phyloP scores from a whole-genome alignment of 1,284 basidiomycete genomes.

The Fomitiporia mediterranea region DNA sequence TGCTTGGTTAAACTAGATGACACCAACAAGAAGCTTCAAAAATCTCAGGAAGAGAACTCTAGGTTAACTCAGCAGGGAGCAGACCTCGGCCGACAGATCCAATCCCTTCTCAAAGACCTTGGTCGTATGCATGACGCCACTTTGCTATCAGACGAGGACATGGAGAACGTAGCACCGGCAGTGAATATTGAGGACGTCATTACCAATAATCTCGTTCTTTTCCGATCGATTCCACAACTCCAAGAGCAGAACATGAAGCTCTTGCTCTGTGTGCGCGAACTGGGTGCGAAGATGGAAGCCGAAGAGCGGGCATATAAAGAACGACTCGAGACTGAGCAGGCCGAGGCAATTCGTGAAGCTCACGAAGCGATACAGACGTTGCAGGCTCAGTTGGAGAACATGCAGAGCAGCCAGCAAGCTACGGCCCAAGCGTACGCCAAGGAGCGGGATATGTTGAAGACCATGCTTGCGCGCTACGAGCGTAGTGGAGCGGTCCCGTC shows the following conservation, averaged over 20 bases:
- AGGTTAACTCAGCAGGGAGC: conserved; percentile 74
- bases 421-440: conserved; percentile 77
- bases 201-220: conserved; percentile 86
- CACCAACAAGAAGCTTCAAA: conserved; percentile 56
- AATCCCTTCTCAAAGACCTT: conserved; percentile 73
- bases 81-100: conserved; percentile 87
- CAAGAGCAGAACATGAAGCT: conserved; percentile 91
- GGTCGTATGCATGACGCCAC: conserved; percentile 78
- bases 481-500: conserved; percentile 27
- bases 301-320: conserved; percentile 69
- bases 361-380: conserved; percentile 81
- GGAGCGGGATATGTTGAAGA: conserved; percentile 84
- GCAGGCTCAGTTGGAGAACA: conserved; percentile 66
- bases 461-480: conserved; percentile 58
- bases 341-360: conserved; percentile 81
- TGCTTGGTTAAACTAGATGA: conserved; percentile 49
- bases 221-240: conserved; percentile 74
- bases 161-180: conserved; percentile 50
- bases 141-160: conserved; percentile 67
- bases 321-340: conserved; percentile 64
- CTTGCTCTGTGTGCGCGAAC: conserved; percentile 76
- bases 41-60: conserved; percentile 52
- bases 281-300: conserved; percentile 73
- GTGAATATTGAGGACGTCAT: conserved; percentile 76
- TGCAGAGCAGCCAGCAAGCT: conserved; percentile 63